Percentiles rank a stretch among this genome's conserved stretches.
phyloP scores from a whole-genome alignment of 1,284 basidiomycete genomes.

The Ceratobasidium sp. region DNA sequence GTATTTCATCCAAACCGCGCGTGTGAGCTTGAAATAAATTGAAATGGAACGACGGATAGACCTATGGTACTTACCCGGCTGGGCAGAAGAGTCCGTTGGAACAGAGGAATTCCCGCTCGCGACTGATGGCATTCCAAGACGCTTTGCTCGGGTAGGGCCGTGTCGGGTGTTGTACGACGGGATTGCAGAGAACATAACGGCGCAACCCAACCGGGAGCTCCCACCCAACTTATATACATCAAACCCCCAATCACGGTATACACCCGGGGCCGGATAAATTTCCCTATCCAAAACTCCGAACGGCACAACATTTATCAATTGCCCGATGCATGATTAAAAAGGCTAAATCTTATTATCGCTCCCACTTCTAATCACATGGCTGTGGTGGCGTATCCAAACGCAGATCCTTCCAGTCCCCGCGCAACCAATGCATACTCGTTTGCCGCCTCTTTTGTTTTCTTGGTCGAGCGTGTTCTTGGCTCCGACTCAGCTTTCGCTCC shows the following conservation, averaged over 20 bases:
- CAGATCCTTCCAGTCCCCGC: slow-evolving; percentile 75
- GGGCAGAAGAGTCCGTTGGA: not conserved
- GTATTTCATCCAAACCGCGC: not conserved
- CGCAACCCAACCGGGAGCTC: not conserved
- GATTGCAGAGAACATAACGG: slow-evolving; percentile 11
- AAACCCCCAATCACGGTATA: not conserved
- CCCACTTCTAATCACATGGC: slow-evolving; percentile 47
- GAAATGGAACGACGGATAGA: not conserved
- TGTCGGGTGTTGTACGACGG: not conserved
- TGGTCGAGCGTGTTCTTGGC: slow-evolving; percentile 55
- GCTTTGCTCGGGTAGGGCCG: not conserved
- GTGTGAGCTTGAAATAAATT: not conserved
- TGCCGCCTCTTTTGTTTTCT: slow-evolving; percentile 72
- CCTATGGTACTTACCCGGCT: not conserved
- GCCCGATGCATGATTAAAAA: not conserved
- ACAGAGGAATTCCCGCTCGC: not conserved
- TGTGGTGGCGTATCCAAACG: slow-evolving; percentile 69
- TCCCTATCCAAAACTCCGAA: not conserved
- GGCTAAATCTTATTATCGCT: not conserved
- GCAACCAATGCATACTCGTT: slow-evolving; percentile 78
- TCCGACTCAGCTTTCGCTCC: not conserved
- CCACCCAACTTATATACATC: not conserved
- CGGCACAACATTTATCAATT: not conserved
- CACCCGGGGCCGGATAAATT: not conserved
- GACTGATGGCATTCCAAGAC: not conserved